A percentile compares a stretch with the other conserved stretches of the same genome.
Evolutionary conservation across 2,329 filamentous ascomycete species (phyloP).

Genomic region (Botrytis tulipae): DNA sequence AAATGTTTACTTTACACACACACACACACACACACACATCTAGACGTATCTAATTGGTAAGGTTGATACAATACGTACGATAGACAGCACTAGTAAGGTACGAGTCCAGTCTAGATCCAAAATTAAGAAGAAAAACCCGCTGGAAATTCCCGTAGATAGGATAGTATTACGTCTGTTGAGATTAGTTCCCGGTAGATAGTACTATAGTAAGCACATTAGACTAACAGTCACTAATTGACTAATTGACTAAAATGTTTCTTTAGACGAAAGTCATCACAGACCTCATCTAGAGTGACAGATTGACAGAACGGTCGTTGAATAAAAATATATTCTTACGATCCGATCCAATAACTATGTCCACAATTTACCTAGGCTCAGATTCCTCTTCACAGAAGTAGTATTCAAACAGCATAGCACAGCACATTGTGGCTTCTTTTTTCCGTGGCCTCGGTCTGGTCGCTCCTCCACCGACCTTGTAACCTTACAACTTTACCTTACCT

Average conservation of each 20-base stretch:
- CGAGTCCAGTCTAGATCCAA: background rate
- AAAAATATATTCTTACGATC: background rate
- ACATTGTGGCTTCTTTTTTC: conserved; percentile 10
- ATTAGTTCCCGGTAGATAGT: conserved; percentile 10
- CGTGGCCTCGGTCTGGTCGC: conserved; percentile 11
- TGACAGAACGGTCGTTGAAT: background rate
- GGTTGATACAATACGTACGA: background rate
- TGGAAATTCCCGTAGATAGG: background rate
- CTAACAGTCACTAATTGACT: background rate
- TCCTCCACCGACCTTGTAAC: background rate
- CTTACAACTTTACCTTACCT: conserved; percentile 8
- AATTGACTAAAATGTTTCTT: conserved; percentile 1
- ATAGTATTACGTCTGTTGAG: background rate
- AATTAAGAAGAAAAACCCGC: background rate
- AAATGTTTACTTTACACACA: background rate
- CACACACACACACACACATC: background rate
- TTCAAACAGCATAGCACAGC: background rate
- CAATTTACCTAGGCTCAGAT: background rate
- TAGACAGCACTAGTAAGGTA: background rate
- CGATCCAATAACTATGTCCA: background rate
- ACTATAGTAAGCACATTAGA: background rate
- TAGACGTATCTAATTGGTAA: background rate
- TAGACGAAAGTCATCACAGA: conserved; percentile 12
- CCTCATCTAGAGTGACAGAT: conserved; percentile 9
- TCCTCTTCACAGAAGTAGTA: background rate